Evolutionary conservation across 106 monocot species (phyloP).

Genomic region (Dendrobium huoshanense): DNA sequence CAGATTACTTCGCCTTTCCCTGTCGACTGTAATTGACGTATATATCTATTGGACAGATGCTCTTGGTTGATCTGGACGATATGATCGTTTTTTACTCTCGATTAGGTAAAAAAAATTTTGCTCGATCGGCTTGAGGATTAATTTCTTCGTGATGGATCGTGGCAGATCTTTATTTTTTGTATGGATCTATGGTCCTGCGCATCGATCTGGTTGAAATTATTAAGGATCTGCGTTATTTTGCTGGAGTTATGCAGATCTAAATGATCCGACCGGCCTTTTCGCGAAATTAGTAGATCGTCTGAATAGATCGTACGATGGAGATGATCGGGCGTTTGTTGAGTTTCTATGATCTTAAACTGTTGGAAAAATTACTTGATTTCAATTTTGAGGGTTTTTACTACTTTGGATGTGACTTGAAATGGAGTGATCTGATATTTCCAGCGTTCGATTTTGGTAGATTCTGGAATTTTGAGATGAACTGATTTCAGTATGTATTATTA

Average conservation of each 20-base stretch:
- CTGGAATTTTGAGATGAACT: background rate
- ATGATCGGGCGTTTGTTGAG: background rate
- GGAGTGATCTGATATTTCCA: background rate
- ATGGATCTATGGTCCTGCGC: background rate
- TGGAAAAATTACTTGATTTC: background rate
- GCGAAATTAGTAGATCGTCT: background rate
- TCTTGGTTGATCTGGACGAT: background rate
- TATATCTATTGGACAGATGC: background rate
- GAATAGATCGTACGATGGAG: background rate
- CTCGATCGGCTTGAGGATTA: background rate
- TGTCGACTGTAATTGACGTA: background rate
- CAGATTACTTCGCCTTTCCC: background rate
- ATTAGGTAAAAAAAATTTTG: background rate
- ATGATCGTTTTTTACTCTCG: background rate
- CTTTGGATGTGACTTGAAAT: background rate
- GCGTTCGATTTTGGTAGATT: background rate
- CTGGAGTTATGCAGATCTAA: background rate
- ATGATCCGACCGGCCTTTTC: background rate
- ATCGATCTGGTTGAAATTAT: background rate
- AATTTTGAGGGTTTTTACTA: background rate
- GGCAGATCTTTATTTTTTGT: background rate
- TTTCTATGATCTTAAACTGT: conserved; percentile 1
- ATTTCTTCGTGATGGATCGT: background rate
- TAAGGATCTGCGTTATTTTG: background rate
- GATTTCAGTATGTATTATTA: no score